Base-by-base conservation (phyloP, 805 yeast genomes). In the Starmerella gropengiesseri region DNA sequence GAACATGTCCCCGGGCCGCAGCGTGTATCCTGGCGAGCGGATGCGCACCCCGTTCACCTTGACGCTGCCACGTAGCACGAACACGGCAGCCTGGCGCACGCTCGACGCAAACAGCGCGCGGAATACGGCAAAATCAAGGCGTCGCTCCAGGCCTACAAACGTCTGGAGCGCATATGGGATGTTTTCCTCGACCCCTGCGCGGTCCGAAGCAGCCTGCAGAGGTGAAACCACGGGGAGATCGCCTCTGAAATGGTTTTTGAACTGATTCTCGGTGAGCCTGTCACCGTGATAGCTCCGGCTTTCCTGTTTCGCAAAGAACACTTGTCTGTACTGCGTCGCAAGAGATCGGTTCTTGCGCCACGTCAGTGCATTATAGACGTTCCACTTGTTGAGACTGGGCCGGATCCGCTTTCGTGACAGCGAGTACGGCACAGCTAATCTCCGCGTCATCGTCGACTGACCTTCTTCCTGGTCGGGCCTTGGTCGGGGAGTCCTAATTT, bases 211-310 rank as follows among this genome's bases (percentile, higher is more conserved):
- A n/a, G 42, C 82, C 62, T 84, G 94, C 58, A 85, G 70, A 56
- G 85, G 94, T 7, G 94, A 91, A 31, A 85, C 95, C 22, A 93
- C 82, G 46, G 81, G 78, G 52, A 86, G 68, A 46, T 78, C 77
- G 36, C 70, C 68, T 41, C 76, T 67, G 65, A 89, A 87, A 38
- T 72, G 61, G 7, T 75, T 64, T 58, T 81, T 80, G 79, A 86
- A 82, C 58, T 87, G 75, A 16, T 74, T 67, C 60, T 91, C 98
- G 1, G 89, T 81, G 43, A 89, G 61, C 60, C 81, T 84, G 57
- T 91, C 97, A 54, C 98, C 98, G 60, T 89, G 98, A 61, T 89
- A 89, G 1, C 89, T 80, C 64, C 98, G 75, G 7, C 96, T 79
- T 59, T 87, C 95, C 59, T 77, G 80, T 62, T 91, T 89, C 40